Conservation (phyloP, 441 rosid species). For the Capsella rubella region DNA sequence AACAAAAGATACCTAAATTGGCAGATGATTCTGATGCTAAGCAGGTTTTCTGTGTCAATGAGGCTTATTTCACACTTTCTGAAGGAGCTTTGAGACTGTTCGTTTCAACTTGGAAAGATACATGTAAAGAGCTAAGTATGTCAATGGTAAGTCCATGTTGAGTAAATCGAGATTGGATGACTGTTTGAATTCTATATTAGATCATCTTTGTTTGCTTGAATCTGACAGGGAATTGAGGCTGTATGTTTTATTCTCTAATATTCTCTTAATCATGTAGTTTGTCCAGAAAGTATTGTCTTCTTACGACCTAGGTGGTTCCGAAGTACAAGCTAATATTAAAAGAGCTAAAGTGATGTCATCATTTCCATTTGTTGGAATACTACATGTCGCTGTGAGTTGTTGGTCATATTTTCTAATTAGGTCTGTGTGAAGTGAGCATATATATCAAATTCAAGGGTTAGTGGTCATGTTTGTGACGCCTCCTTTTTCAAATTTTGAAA, state of each 20-base stretch:
- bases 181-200: conserved; percentile 6
- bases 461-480: background rate
- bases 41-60: conserved; percentile 41
- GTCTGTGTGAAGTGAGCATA: conserved; percentile 14
- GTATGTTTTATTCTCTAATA: conserved; percentile 24
- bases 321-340: conserved; percentile 43
- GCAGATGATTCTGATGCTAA: conserved; percentile 43
- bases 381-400: conserved; percentile 87
- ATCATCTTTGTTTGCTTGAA: conserved; percentile 17
- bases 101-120: conserved; percentile 86
- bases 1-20: conserved; percentile 32
- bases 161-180: conserved; percentile 20
- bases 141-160: conserved; percentile 51
- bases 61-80: conserved; percentile 59
- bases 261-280: conserved; percentile 56
- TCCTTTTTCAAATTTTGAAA: conserved; percentile 1
- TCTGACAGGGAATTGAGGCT: conserved; percentile 17
- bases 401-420: background rate
- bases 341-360: conserved; percentile 54
- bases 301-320: conserved; percentile 51
- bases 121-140: conserved; percentile 65
- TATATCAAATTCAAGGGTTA: conserved; percentile 7
- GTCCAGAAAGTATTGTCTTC: conserved; percentile 69
- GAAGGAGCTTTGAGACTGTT: conserved; percentile 58
- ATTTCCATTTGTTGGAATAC: conserved; percentile 74